Evolutionary conservation across 1,284 basidiomycete genomes (phyloP).

Genomic region (Puccinia brachypodii): DNA sequence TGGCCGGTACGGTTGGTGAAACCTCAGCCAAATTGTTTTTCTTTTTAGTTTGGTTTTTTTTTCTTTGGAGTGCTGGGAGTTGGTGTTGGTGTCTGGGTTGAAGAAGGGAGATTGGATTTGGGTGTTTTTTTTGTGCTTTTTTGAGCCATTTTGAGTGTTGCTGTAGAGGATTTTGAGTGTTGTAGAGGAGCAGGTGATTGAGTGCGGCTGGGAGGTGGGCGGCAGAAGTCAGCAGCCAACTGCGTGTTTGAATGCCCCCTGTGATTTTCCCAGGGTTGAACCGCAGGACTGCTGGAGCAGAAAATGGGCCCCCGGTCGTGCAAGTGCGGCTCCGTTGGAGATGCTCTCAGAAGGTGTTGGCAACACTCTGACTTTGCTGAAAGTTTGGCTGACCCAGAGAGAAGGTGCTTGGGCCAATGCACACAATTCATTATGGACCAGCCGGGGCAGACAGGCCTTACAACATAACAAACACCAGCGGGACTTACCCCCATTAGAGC

Average conservation of each 20-base stretch:
- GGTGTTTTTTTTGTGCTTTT: not conserved
- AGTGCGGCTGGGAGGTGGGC: not conserved
- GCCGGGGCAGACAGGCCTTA: not conserved
- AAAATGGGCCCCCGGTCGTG: not conserved
- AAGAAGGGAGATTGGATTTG: too few relatives aligned
- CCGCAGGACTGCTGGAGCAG: not conserved
- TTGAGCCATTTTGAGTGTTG: not conserved
- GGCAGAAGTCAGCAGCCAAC: not conserved
- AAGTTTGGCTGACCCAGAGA: not conserved
- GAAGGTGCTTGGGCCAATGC: not conserved
- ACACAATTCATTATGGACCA: not conserved
- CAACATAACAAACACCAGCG: not conserved
- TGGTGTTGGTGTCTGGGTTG: too few relatives aligned
- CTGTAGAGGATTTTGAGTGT: not conserved
- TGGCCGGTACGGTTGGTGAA: not conserved
- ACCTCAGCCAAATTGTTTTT: not conserved
- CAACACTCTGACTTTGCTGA: not conserved
- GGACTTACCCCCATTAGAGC: not conserved
- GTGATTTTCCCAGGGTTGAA: not conserved
- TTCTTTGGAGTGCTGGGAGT: not conserved
- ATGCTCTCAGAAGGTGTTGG: not conserved
- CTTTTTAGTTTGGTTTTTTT: not conserved
- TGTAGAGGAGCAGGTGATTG: not conserved
- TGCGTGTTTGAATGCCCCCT: not conserved
- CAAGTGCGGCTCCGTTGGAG: not conserved